Evolutionary conservation across 2,329 filamentous ascomycete genomes (phyloP).

Genomic region (Nannizziopsis arthrosporioides): DNA sequence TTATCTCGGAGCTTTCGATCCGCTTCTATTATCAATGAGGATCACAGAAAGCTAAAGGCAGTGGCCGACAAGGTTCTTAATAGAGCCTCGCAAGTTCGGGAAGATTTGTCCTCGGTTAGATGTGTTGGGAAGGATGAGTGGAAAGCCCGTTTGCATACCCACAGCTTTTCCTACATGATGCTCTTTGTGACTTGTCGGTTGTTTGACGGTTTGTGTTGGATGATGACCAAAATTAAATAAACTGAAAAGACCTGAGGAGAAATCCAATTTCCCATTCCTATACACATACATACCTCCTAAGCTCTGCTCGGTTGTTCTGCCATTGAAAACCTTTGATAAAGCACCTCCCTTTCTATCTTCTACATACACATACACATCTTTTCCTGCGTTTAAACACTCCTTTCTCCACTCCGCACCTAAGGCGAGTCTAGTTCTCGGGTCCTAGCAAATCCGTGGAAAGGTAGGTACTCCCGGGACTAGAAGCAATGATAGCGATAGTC

Average conservation of each 20-base stretch:
- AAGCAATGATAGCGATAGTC: too few relatives aligned
- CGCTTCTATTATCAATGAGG: constrained; percentile 31
- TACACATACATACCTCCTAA: not conserved
- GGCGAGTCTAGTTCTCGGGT: too few relatives aligned
- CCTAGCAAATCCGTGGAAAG: too few relatives aligned
- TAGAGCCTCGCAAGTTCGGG: not conserved
- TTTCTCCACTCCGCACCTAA: too few relatives aligned
- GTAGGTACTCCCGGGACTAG: too few relatives aligned
- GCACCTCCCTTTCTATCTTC: too few relatives aligned
- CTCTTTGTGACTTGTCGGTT: constrained; percentile 8
- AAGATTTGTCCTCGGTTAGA: not conserved
- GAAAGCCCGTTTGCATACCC: not conserved
- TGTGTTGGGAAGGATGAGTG: not conserved
- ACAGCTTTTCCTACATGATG: not conserved
- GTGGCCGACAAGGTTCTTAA: constrained; percentile 32
- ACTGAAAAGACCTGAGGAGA: constrained; percentile 39
- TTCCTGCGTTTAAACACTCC: too few relatives aligned
- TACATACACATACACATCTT: too few relatives aligned
- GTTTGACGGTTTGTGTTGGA: constrained; percentile 18
- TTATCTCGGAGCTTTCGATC: constrained; percentile 29
- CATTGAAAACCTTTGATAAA: not conserved
- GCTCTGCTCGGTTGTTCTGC: not conserved
- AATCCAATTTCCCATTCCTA: not conserved
- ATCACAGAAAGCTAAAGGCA: constrained; percentile 34
- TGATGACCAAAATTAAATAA: constrained; percentile 31